phyloP scores from a whole-genome alignment of 176 grass and related monocot genomes.

The Phragmites australis region DNA sequence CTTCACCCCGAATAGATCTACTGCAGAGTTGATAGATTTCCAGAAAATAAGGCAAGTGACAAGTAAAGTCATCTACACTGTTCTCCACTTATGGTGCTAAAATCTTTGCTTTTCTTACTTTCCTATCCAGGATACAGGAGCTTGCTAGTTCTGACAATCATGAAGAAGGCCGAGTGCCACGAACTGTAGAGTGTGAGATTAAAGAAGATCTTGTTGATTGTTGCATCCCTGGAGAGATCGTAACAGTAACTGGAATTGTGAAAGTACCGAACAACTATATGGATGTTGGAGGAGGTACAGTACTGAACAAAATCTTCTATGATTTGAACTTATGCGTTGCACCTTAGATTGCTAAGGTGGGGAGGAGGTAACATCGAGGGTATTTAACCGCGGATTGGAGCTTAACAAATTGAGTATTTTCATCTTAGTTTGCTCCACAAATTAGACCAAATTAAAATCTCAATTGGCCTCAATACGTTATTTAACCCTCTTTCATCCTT shows the following conservation, averaged over 20 bases:
- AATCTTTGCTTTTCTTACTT: slow-evolving; percentile 30
- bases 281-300: slow-evolving; percentile 96
- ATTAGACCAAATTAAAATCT: too few species aligned
- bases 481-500: too few species aligned
- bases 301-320: too few species aligned
- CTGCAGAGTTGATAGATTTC: slow-evolving; percentile 79
- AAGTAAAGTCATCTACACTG: neutral
- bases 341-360: too few species aligned
- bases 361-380: too few species aligned
- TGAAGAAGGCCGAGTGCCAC: slow-evolving; percentile 84
- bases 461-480: too few species aligned
- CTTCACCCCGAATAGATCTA: slow-evolving; percentile 67
- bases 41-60: slow-evolving; percentile 86
- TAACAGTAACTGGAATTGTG: slow-evolving; percentile 84
- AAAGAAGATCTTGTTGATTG: slow-evolving; percentile 94
- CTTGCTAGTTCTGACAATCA: slow-evolving; percentile 54
- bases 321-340: too few species aligned
- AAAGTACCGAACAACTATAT: slow-evolving; percentile 91
- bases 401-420: too few species aligned
- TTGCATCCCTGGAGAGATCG: slow-evolving; percentile 89
- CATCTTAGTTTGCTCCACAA: too few species aligned
- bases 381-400: too few species aligned
- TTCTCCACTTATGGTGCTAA: slow-evolving; percentile 31
- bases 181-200: slow-evolving; percentile 89
- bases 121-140: slow-evolving; percentile 71